Conservation (phyloP, 1,284 basidiomycete genomes). For the Pyrrhoderma lamaoense region DNA sequence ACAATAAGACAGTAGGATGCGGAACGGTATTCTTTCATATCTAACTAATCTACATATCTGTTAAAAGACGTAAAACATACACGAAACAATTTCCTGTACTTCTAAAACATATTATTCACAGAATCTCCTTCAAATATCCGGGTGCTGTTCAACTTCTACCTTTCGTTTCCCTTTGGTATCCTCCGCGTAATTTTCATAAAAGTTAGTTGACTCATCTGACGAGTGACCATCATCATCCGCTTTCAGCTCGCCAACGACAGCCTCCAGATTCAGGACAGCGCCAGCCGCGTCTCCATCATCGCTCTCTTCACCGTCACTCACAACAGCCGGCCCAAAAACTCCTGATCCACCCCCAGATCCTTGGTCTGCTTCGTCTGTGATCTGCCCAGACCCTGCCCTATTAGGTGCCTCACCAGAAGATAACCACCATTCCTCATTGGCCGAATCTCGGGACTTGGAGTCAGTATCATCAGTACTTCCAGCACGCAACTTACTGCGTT, state of each 20-base stretch:
- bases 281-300: neutral
- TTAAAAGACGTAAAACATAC: too few relatives aligned
- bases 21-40: too few relatives aligned
- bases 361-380: constrained; percentile 5
- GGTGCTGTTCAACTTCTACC: constrained; percentile 11
- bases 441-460: constrained; percentile 3
- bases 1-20: too few relatives aligned
- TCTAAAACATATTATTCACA: too few relatives aligned
- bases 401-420: neutral
- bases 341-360: constrained; percentile 13
- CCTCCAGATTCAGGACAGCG: neutral
- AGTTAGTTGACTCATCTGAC: constrained; percentile 59
- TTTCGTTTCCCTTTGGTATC: constrained; percentile 67
- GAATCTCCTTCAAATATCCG: too few relatives aligned
- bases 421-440: neutral
- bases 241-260: constrained; percentile 4
- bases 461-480: constrained; percentile 2
- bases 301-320: constrained; percentile 12
- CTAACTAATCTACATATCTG: too few relatives aligned
- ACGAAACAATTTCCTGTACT: too few relatives aligned
- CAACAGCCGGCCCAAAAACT: constrained; percentile 10
- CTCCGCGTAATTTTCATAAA: constrained; percentile 82
- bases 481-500: constrained; percentile 4
- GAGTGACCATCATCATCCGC: constrained; percentile 35
- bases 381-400: neutral